These are phyloP conservation scores for Aspergillus carlsbadensis DNA, from an alignment of 495 filamentous ascomycete species.

Conservation along the genomic window DNA sequence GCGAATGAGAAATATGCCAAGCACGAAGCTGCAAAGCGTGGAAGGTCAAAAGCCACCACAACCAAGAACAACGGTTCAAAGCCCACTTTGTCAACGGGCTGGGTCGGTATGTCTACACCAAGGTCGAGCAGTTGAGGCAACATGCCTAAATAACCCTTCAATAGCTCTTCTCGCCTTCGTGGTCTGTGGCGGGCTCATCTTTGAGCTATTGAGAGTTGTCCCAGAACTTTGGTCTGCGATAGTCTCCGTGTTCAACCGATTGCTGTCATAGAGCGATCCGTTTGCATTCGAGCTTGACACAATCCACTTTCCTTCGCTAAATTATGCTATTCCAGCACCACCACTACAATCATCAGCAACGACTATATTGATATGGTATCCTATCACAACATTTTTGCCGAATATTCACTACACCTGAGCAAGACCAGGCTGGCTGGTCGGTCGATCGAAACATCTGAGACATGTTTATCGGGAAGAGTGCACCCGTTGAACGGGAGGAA, in stretches of 20 bases:
- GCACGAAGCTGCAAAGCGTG: constrained; percentile 74
- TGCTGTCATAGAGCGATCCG: constrained; percentile 5
- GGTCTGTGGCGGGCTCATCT: constrained; percentile 78
- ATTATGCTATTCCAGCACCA: too few relatives aligned
- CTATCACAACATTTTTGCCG: too few relatives aligned
- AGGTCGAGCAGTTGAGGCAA: neutral
- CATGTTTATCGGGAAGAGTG: too few relatives aligned
- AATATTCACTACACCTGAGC: too few relatives aligned
- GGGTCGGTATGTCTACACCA: constrained; percentile 71
- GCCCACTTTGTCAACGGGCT: constrained; percentile 74
- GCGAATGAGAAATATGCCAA: constrained; percentile 84
- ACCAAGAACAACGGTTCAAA: constrained; percentile 67
- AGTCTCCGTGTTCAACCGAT: constrained; percentile 21
- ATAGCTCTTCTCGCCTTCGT: constrained; percentile 77
- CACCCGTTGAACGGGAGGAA: too few relatives aligned
- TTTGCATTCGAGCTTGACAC: too few relatives aligned
- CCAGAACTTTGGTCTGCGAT: constrained; percentile 43
- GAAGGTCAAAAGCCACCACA: constrained; percentile 66
- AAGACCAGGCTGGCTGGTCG: too few relatives aligned
- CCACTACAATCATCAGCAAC: too few relatives aligned
- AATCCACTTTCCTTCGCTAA: too few relatives aligned
- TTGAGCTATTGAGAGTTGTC: constrained; percentile 82
- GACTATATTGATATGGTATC: too few relatives aligned
- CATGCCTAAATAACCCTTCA: constrained; percentile 6
- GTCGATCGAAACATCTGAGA: too few relatives aligned